A percentile compares a stretch with the other conserved stretches of the same genome.
phyloP scores from a whole-genome alignment of 2,329 filamentous ascomycete species.

The Huntiella bhutanensis region DNA sequence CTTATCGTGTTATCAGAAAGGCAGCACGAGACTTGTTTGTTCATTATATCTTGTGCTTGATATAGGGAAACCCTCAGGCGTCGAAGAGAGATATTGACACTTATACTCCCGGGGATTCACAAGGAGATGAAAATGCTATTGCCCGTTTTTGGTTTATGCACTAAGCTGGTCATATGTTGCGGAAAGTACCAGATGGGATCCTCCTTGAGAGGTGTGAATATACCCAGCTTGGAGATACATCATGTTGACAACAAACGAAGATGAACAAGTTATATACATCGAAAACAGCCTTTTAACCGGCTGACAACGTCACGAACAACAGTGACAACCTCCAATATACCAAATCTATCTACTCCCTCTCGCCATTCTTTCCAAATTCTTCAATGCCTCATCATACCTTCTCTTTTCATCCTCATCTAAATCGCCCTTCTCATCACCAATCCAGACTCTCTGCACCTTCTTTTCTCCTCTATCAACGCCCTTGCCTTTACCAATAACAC shows the following conservation, averaged over 20 bases:
- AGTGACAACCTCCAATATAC: background rate
- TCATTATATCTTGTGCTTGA: too few species aligned
- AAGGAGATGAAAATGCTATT: too few species aligned
- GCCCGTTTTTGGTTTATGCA: too few species aligned
- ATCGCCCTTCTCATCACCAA: constrained; percentile 18
- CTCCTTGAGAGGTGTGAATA: too few species aligned
- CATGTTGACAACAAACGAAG: background rate
- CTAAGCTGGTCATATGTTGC: too few species aligned
- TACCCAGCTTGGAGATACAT: background rate
- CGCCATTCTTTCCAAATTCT: constrained; percentile 43
- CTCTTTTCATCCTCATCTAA: constrained; percentile 29
- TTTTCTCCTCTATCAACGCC: constrained; percentile 24
- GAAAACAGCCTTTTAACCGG: background rate
- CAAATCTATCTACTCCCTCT: background rate
- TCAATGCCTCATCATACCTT: constrained; percentile 37
- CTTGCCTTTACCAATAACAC: constrained; percentile 48
- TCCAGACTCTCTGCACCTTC: constrained; percentile 28
- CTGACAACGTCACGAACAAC: background rate
- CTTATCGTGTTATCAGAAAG: too few species aligned
- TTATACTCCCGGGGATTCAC: too few species aligned
- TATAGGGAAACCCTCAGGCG: too few species aligned
- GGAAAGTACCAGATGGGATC: too few species aligned
- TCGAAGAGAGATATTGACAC: too few species aligned
- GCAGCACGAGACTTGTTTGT: too few species aligned
- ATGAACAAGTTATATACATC: background rate